Percentiles rank a stretch among this genome's conserved stretches.
Conservation (phyloP, 1,284 basidiomycete genomes). For the Tranzscheliella williamsii region DNA sequence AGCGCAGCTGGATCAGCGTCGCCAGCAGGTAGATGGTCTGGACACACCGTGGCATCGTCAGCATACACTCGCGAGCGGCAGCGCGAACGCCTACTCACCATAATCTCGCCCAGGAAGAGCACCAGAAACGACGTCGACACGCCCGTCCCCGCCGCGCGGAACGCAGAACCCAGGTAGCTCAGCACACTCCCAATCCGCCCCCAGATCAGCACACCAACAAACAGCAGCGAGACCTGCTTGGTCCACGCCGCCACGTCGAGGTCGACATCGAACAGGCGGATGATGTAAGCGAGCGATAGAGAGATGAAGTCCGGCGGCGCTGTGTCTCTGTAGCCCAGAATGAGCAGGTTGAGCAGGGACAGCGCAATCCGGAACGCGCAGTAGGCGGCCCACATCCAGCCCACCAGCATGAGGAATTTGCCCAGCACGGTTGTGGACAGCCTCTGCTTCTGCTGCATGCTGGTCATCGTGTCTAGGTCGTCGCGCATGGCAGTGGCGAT, state of each 20-base stretch:
- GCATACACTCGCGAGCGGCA: too few relatives aligned
- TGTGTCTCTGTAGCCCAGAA: slow-evolving; percentile 45
- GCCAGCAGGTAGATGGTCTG: slow-evolving; percentile 63
- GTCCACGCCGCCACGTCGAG: slow-evolving; percentile 62
- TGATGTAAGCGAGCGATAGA: slow-evolving; percentile 55
- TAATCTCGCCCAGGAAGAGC: slow-evolving; percentile 62
- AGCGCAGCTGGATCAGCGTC: slow-evolving; percentile 62
- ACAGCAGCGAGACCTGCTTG: slow-evolving; percentile 59
- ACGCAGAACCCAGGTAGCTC: slow-evolving; percentile 57
- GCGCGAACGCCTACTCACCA: too few relatives aligned
- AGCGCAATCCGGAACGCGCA: slow-evolving; percentile 53
- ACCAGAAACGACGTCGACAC: slow-evolving; percentile 62
- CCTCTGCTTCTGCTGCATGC: slow-evolving; percentile 55
- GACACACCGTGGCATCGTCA: too few relatives aligned
- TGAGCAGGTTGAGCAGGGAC: slow-evolving; percentile 32
- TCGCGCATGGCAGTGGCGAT: slow-evolving; percentile 61
- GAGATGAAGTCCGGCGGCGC: slow-evolving; percentile 59
- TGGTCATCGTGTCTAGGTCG: slow-evolving; percentile 57
- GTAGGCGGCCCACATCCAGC: slow-evolving; percentile 61
- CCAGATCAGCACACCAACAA: slow-evolving; percentile 62
- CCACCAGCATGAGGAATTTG: slow-evolving; percentile 53
- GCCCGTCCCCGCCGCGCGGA: slow-evolving; percentile 61
- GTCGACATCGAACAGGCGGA: slow-evolving; percentile 57
- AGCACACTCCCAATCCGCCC: slow-evolving; percentile 62
- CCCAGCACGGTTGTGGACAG: slow-evolving; percentile 58